Evolutionary conservation across 2,329 filamentous ascomycete genomes (phyloP).

Genomic region (Hyphodiscus sp.): DNA sequence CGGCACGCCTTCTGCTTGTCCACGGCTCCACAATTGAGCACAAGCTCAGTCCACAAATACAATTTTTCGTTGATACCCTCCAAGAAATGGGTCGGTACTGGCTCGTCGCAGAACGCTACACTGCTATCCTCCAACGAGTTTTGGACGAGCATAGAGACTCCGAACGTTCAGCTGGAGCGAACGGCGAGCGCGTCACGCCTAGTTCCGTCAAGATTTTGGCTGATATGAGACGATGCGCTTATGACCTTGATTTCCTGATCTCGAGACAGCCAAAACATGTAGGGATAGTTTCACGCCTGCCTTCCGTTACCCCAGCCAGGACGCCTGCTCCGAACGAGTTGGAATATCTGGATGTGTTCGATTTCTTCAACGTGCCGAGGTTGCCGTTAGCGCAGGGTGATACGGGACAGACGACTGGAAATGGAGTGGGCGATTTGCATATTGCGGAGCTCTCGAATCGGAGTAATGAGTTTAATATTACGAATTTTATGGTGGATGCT

Average conservation of each 20-base stretch:
- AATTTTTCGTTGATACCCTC: conserved; percentile 76
- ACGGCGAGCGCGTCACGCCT: conserved; percentile 69
- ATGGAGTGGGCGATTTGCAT: conserved; percentile 23
- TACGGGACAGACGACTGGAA: conserved; percentile 22
- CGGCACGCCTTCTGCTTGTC: conserved; percentile 77
- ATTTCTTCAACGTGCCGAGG: conserved; percentile 87
- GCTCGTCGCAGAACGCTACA: conserved; percentile 81
- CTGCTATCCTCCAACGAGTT: conserved; percentile 70
- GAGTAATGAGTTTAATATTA: conserved; percentile 64
- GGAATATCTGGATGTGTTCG: conserved; percentile 88
- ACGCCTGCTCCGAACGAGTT: conserved; percentile 75
- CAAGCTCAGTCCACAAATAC: conserved; percentile 71
- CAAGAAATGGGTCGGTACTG: conserved; percentile 76
- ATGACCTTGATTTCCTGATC: conserved; percentile 85
- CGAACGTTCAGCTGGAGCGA: conserved; percentile 50
- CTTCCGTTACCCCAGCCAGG: conserved; percentile 53
- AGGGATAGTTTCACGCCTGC: conserved; percentile 36
- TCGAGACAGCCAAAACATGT: conserved; percentile 54
- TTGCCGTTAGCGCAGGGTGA: conserved; percentile 43
- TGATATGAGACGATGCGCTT: conserved; percentile 86
- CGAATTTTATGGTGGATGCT: conserved; percentile 69
- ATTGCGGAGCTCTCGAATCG: conserved; percentile 27
- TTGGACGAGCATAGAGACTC: conserved; percentile 80
- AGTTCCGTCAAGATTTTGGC: conserved; percentile 80
- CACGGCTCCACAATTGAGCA: conserved; percentile 87